phyloP scores from a whole-genome alignment of 1,284 basidiomycete species.

The Ustilago curta region DNA sequence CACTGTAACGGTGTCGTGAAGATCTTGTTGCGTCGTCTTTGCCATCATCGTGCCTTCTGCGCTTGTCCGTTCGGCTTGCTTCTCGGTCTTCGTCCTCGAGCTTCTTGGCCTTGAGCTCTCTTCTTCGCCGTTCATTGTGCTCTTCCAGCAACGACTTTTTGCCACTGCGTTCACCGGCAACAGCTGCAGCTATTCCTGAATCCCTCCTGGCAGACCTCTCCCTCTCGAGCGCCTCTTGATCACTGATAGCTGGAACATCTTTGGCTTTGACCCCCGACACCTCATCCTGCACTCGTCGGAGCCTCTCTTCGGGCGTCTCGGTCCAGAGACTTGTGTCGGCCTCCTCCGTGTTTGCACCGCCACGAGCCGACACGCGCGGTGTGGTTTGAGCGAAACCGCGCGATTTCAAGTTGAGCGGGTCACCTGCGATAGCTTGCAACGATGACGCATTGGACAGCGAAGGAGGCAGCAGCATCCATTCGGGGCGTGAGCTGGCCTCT shows the following conservation, averaged over 20 bases:
- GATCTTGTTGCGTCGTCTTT: constrained; percentile 2
- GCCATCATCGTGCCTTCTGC: constrained; percentile 13
- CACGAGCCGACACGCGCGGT: constrained; percentile 41
- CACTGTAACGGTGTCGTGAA: constrained; percentile 11
- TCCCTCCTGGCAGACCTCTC: constrained; percentile 28
- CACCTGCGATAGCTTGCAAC: constrained; percentile 31
- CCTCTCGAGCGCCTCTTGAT: constrained; percentile 25
- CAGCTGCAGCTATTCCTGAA: constrained; percentile 23
- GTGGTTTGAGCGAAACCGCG: constrained; percentile 59
- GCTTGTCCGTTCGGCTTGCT: constrained; percentile 26
- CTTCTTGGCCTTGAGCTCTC: constrained; percentile 24
- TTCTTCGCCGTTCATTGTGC: constrained; percentile 31
- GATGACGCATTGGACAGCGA: constrained; percentile 37
- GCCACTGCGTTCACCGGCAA: constrained; percentile 15
- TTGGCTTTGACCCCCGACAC: constrained; percentile 29
- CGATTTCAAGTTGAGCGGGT: constrained; percentile 53
- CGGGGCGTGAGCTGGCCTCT: constrained; percentile 42
- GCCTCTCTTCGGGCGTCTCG: constrained; percentile 56
- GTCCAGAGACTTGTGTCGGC: constrained; percentile 57
- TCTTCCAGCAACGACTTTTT: constrained; percentile 33
- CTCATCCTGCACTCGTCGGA: constrained; percentile 46
- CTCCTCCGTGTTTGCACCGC: constrained; percentile 19
- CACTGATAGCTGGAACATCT: neutral
- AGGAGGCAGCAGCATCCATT: constrained; percentile 58
- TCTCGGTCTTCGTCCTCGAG: constrained; percentile 22